Percentiles rank a stretch among this genome's conserved stretches.
These are phyloP conservation scores for Linnemannia exigua DNA, from an alignment of 192 early-diverging fungal genomes.

Conservation along the genomic window DNA sequence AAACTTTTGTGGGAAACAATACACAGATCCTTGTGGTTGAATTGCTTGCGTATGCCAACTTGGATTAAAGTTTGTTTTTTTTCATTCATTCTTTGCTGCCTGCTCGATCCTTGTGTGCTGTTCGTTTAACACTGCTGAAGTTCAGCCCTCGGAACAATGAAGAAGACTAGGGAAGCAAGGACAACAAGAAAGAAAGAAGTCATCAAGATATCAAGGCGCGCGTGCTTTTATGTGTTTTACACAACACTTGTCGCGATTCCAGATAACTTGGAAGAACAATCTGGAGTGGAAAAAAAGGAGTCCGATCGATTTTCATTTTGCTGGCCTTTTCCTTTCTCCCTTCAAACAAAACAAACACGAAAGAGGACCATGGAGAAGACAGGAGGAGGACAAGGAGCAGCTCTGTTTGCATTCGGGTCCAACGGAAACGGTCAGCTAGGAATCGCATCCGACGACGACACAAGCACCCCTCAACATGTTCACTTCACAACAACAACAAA, in stretches of 20 bases:
- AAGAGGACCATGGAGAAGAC: too few relatives aligned
- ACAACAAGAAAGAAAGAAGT: not conserved
- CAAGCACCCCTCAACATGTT: constrained; percentile 29
- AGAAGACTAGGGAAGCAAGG: not conserved
- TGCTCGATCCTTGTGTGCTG: not conserved
- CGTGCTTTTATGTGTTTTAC: too few relatives aligned
- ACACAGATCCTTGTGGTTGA: too few relatives aligned
- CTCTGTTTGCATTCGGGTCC: constrained; percentile 71
- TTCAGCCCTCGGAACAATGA: not conserved
- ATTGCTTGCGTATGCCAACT: not conserved
- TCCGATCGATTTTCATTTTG: not conserved
- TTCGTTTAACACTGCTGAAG: not conserved
- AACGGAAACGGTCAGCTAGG: constrained; percentile 80
- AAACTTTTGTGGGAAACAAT: not conserved
- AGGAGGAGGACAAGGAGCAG: not conserved
- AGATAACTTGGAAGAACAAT: too few relatives aligned
- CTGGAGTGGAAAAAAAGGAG: too few relatives aligned
- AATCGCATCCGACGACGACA: constrained; percentile 63
- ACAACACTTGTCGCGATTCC: too few relatives aligned
- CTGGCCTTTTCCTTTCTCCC: not conserved
- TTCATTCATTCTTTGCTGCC: not conserved
- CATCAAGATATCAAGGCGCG: not conserved
- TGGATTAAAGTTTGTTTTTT: not conserved
- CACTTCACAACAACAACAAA: constrained; percentile 1
- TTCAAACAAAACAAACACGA: not conserved